Evolutionary conservation across 164 flowering plant species (phyloP).

Genomic region (Litsea cubeba): DNA sequence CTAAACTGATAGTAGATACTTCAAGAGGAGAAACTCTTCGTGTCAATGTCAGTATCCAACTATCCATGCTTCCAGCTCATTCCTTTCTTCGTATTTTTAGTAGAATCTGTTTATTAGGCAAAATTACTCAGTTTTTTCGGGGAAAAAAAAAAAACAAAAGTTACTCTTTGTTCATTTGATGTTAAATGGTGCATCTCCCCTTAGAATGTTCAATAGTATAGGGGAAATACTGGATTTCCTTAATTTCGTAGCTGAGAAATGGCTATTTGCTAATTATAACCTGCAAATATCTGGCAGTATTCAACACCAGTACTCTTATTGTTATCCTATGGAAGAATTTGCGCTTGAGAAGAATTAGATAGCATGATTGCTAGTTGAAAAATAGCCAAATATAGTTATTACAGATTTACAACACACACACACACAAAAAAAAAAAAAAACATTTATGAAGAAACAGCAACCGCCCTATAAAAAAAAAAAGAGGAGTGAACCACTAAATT

Average conservation of each 20-base stretch:
- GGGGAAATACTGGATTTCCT: background rate
- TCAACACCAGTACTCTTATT: no score
- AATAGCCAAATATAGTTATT: no score
- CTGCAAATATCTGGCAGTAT: background rate
- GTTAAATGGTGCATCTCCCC: background rate
- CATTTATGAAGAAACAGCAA: no score
- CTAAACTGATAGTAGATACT: slow-evolving; percentile 27
- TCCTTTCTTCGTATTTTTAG: background rate
- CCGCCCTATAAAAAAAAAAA: no score
- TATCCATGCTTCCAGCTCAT: slow-evolving; percentile 2
- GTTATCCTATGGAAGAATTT: background rate
- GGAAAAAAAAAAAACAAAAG: background rate
- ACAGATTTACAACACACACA: no score
- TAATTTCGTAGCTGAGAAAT: background rate
- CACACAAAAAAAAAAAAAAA: no score
- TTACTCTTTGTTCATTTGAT: background rate
- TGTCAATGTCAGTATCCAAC: slow-evolving; percentile 26
- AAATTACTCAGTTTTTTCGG: background rate
- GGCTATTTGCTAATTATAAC: background rate
- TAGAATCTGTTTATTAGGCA: background rate
- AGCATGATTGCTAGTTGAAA: no score
- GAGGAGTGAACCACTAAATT: no score
- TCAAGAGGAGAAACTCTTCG: slow-evolving; percentile 33
- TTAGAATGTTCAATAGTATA: background rate
- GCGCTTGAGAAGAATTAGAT: no score